Evolutionary conservation across 2,329 filamentous ascomycete species (phyloP).

Genomic region (Canariomyces notabilis): DNA sequence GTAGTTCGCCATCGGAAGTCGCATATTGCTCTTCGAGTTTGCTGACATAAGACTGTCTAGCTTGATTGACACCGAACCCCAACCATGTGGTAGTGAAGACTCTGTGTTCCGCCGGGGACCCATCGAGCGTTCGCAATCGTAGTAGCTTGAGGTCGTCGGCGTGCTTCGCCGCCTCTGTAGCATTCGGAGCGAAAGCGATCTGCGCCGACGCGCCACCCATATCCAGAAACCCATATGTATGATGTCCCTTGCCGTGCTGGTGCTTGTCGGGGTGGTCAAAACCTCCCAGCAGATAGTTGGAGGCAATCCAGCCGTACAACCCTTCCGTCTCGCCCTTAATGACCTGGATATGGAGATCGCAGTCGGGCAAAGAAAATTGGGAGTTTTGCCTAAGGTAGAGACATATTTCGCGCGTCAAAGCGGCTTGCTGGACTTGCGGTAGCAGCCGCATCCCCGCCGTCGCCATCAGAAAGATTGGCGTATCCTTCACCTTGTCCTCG

Average conservation of each 20-base stretch:
- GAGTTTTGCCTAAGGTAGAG: conserved; percentile 73
- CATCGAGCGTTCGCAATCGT: conserved; percentile 77
- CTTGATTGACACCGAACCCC: conserved; percentile 94
- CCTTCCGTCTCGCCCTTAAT: conserved; percentile 95
- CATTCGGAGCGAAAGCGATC: conserved; percentile 94
- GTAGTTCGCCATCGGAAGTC: conserved; percentile 56
- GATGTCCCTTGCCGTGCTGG: conserved; percentile 78
- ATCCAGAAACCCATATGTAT: conserved; percentile 95
- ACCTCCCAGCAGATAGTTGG: conserved; percentile 89
- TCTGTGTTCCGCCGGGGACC: conserved; percentile 70
- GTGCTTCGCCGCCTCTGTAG: conserved; percentile 84
- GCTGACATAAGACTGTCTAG: conserved; percentile 78
- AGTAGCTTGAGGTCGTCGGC: conserved; percentile 83
- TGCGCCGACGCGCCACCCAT: conserved; percentile 98
- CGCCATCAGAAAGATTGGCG: conserved; percentile 90
- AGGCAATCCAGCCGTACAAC: conserved; percentile 93
- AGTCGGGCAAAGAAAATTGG: conserved; percentile 83
- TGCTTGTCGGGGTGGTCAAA: conserved; percentile 75
- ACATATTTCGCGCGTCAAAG: conserved; percentile 74
- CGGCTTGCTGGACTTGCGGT: conserved; percentile 64
- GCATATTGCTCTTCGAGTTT: conserved; percentile 61
- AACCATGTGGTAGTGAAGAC: conserved; percentile 97
- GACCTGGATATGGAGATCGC: conserved; percentile 81
- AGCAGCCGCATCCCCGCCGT: conserved; percentile 93
- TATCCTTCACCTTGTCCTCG: conserved; percentile 68